Base-by-base conservation (phyloP, 371 early-diverging fungal species). In the Spraguea lophii region DNA sequence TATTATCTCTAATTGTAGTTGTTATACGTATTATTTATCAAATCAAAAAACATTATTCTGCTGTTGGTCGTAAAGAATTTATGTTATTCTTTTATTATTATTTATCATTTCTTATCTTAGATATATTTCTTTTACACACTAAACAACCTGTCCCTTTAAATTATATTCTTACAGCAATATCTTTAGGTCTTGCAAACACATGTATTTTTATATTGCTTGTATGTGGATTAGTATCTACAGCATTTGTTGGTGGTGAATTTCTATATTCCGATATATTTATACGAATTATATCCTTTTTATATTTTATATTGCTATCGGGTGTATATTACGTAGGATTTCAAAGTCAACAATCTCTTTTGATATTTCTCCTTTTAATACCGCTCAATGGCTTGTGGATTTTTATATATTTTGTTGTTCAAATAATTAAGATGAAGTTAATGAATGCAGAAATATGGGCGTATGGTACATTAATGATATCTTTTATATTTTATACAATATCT, bases 381-480 rank as follows among this genome's bases (percentile, higher is more conserved):
- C 13, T 62, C n/a, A 62, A 61, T 50, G 27, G 23, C 3, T 23
- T 52, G 1, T 41, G 41, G 24, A 19, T 49, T 26, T 39, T 50
- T 2, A 15, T 49, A 2, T 61, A 60, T 46, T 17, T 48, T 25
- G 3, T 61, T 10, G 16, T 46, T 1, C 66, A 66, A 41, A 26
- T 55, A 9, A 26, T 19, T 27, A 54, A 38, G 17, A 36, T 66
- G 20, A 59, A 32, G 35, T 39, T 43, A n/a, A 55, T 30, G 17
- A 50, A 56, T 12, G 34, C 40, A 35, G 66, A 66, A 17, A 37
- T 66, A 13, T 66, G 66, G 66, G 51, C 59, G 16, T 66, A 55
- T 59, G 58, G 66, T 1, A 54, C 57, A 1, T 45, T 66, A 15
- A 12, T 23, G 2, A 41, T 66, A 17, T 22, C 54, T 19, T 16